Percentiles rank a stretch among this genome's conserved stretches.
Evolutionary conservation across 2,329 filamentous ascomycete genomes (phyloP).

Genomic region (Atkinsonella hypoxylon): DNA sequence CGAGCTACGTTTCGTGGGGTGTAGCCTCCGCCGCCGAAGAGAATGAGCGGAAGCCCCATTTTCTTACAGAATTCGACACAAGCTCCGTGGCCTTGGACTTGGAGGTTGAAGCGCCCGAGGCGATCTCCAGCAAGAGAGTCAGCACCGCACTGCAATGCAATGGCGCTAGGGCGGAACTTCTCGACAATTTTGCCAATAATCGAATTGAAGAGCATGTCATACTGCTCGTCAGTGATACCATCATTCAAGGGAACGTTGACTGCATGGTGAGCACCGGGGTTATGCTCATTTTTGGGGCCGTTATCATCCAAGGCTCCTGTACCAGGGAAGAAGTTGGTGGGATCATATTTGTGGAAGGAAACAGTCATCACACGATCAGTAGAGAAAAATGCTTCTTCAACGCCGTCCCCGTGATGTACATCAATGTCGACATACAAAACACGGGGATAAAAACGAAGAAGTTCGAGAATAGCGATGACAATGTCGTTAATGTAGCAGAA

Average conservation of each 20-base stretch:
- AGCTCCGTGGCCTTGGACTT: conserved; percentile 84
- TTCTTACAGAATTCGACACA: conserved; percentile 85
- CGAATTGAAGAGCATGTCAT: conserved; percentile 70
- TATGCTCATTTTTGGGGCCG: conserved; percentile 69
- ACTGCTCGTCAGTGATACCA: conserved; percentile 84
- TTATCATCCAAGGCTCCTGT: conserved; percentile 81
- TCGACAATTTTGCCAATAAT: conserved; percentile 70
- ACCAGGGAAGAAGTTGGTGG: conserved; percentile 72
- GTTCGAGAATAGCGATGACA: conserved; percentile 80
- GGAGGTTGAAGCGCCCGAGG: conserved; percentile 90
- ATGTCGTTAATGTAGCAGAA: conserved; percentile 99
- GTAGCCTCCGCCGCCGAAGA: conserved; percentile 92
- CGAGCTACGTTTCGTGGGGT: conserved; percentile 93
- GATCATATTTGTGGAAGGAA: conserved; percentile 95
- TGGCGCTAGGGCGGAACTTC: conserved; percentile 77
- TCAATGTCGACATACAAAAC: conserved; percentile 94
- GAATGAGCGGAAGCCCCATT: conserved; percentile 67
- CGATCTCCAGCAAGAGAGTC: conserved; percentile 90
- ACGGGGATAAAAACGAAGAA: conserved; percentile 68
- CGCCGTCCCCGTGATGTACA: conserved; percentile 82
- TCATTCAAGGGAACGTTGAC: conserved; percentile 86
- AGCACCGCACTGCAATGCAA: conserved; percentile 90
- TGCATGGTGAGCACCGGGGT: conserved; percentile 78
- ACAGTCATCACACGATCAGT: conserved; percentile 85
- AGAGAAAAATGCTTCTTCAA: conserved; percentile 84